These are phyloP conservation scores for Diutina pseudorugosa DNA, from an alignment of 1,139 yeast genomes.

Conservation along the genomic window DNA sequence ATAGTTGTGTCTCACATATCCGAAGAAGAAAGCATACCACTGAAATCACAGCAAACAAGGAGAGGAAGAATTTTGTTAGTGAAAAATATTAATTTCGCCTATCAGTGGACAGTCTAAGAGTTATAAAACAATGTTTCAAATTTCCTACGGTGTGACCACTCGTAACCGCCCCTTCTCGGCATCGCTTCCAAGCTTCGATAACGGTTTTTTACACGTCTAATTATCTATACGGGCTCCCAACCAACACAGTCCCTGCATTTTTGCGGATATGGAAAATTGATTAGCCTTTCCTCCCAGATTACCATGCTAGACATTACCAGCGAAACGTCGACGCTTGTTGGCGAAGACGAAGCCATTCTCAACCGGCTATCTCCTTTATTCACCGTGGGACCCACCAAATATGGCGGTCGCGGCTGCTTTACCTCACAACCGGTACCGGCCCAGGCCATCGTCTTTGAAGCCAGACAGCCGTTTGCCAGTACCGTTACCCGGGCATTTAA, in stretches of 20 bases:
- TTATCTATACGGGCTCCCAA: neutral
- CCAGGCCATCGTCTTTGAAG: slow-evolving; percentile 26
- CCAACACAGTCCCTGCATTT: neutral
- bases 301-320: neutral
- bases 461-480: slow-evolving; percentile 12
- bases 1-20: neutral
- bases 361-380: slow-evolving; percentile 2
- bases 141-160: neutral
- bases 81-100: too few species aligned
- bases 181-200: neutral
- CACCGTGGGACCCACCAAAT: slow-evolving; percentile 17
- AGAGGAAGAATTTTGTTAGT: too few species aligned
- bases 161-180: neutral
- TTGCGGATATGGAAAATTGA: neutral
- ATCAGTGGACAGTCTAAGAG: too few species aligned
- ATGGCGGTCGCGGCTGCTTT: slow-evolving; percentile 61
- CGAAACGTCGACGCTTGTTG: neutral
- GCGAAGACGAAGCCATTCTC: slow-evolving; percentile 1
- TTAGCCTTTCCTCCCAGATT: neutral
- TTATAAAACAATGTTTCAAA: too few species aligned
- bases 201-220: neutral
- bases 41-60: too few species aligned
- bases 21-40: neutral
- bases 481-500: slow-evolving; percentile 41
- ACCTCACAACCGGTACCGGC: slow-evolving; percentile 26